Conservation (phyloP, 352 stramenopile species). For the Pythium folliculosum region DNA sequence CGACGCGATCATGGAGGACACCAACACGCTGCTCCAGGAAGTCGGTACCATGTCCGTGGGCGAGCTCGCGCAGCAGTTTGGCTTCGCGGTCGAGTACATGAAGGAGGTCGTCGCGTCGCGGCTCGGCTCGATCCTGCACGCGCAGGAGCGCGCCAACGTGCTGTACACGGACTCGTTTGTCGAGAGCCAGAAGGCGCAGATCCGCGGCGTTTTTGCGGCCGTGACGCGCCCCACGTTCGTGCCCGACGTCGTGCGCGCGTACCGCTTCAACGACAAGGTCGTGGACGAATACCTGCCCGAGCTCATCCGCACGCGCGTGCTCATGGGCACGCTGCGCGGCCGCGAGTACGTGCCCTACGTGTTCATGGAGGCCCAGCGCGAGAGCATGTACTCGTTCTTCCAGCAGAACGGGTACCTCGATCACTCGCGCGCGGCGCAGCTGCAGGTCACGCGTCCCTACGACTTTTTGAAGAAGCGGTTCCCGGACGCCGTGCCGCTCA, state of each 20-base stretch:
- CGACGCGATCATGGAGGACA: conserved; percentile 85
- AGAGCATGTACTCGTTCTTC: conserved; percentile 86
- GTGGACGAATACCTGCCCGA: conserved; percentile 60
- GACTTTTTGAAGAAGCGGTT: conserved; percentile 80
- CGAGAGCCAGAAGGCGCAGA: conserved; percentile 54
- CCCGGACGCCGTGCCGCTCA: conserved; percentile 61
- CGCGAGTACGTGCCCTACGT: conserved; percentile 80
- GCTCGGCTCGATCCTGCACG: conserved; percentile 61
- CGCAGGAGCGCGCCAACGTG: conserved; percentile 63
- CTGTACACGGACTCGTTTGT: conserved; percentile 83
- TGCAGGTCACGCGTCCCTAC: conserved; percentile 66
- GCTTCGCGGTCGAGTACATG: conserved; percentile 85
- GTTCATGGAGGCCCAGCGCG: conserved; percentile 73
- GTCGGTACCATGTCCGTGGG: conserved; percentile 65
- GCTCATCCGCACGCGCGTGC: conserved; percentile 50
- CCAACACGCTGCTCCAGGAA: conserved; percentile 74
- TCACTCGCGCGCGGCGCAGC: conserved; percentile 50
- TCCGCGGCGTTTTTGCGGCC: conserved; percentile 66
- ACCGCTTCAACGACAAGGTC: conserved; percentile 67
- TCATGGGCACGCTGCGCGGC: conserved; percentile 65
- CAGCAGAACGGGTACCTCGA: conserved; percentile 82
- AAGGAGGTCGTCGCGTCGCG: conserved; percentile 64
- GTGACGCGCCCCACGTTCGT: conserved; percentile 72
- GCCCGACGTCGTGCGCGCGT: conserved; percentile 55
- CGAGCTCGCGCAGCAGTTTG: conserved; percentile 78